Percentiles rank a stretch among this genome's conserved stretches.
Conservation (phyloP, 495 filamentous ascomycete genomes). For the Penicillium desertorum region DNA sequence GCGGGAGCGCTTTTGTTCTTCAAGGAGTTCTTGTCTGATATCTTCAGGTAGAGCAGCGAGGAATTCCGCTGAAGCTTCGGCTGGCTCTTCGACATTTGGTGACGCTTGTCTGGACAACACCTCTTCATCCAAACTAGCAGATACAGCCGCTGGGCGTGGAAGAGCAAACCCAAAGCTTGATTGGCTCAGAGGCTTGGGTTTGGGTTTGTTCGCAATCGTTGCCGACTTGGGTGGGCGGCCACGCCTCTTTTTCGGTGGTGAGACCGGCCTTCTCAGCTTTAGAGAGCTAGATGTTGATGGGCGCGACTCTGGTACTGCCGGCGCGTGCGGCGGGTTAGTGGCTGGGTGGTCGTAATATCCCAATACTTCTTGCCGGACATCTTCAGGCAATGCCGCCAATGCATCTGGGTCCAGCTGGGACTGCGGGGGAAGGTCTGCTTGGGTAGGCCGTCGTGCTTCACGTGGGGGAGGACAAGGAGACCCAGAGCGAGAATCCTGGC, state of each 20-base stretch:
- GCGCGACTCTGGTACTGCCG: slow-evolving; percentile 48
- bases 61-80: slow-evolving; percentile 65
- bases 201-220: slow-evolving; percentile 44
- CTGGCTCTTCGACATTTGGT: slow-evolving; percentile 24
- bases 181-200: slow-evolving; percentile 57
- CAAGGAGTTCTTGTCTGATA: slow-evolving; percentile 72
- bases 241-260: slow-evolving; percentile 59
- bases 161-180: slow-evolving; percentile 68
- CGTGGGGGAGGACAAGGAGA: slow-evolving; percentile 37
- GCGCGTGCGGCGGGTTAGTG: slow-evolving; percentile 19
- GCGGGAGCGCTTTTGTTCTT: slow-evolving; percentile 62
- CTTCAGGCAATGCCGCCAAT: slow-evolving; percentile 75
- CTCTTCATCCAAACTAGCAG: slow-evolving; percentile 12
- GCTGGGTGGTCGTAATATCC: slow-evolving; percentile 56
- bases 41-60: slow-evolving; percentile 80
- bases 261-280: slow-evolving; percentile 49
- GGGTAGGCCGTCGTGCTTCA: slow-evolving; percentile 9
- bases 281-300: slow-evolving; percentile 37
- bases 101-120: slow-evolving; percentile 20
- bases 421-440: slow-evolving; percentile 42
- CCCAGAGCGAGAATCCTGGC: slow-evolving; percentile 25
- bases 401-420: slow-evolving; percentile 71
- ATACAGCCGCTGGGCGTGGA: slow-evolving; percentile 22
- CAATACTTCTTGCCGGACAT: slow-evolving; percentile 78
- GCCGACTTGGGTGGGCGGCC: slow-evolving; percentile 41